Evolutionary conservation across 495 filamentous ascomycete genomes (phyloP).

Genomic region (Trichocladium uniseriatum): DNA sequence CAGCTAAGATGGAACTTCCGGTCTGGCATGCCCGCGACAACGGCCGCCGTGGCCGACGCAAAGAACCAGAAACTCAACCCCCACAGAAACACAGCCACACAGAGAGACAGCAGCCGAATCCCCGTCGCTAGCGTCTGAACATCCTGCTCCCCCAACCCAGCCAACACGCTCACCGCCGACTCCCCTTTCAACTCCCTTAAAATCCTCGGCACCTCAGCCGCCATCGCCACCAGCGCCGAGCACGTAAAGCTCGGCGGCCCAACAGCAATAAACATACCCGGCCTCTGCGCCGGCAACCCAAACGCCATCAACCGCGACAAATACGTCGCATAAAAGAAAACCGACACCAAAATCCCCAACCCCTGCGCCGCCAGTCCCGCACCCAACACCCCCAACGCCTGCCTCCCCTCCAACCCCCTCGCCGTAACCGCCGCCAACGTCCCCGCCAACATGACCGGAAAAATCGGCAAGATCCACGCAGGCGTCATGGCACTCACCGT

Average conservation of each 20-base stretch:
- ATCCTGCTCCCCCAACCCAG: constrained; percentile 2
- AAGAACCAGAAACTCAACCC: constrained; percentile 66
- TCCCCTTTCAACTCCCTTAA: constrained; percentile 1
- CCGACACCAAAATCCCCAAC: constrained; percentile 39
- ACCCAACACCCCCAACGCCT: constrained; percentile 36
- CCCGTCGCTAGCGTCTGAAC: constrained; percentile 23
- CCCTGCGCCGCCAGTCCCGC: constrained; percentile 45
- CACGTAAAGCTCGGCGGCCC: constrained; percentile 60
- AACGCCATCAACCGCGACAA: constrained; percentile 50
- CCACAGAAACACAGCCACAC: constrained; percentile 56
- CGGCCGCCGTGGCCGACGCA: constrained; percentile 45
- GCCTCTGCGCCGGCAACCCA: constrained; percentile 46
- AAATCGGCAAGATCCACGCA: constrained; percentile 49
- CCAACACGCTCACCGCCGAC: not conserved
- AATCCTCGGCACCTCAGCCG: constrained; percentile 32
- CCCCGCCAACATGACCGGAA: constrained; percentile 46
- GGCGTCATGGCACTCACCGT: constrained; percentile 39
- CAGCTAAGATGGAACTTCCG: constrained; percentile 45
- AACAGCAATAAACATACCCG: constrained; percentile 66
- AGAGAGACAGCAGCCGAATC: constrained; percentile 42
- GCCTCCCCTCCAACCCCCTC: constrained; percentile 28
- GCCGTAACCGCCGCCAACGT: constrained; percentile 37
- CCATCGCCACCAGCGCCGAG: constrained; percentile 59
- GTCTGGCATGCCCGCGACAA: constrained; percentile 43
- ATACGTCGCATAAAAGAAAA: constrained; percentile 48